These are phyloP conservation scores for Arachnopeziza araneosa DNA, from an alignment of 2,329 filamentous ascomycete genomes.

Conservation along the genomic window DNA sequence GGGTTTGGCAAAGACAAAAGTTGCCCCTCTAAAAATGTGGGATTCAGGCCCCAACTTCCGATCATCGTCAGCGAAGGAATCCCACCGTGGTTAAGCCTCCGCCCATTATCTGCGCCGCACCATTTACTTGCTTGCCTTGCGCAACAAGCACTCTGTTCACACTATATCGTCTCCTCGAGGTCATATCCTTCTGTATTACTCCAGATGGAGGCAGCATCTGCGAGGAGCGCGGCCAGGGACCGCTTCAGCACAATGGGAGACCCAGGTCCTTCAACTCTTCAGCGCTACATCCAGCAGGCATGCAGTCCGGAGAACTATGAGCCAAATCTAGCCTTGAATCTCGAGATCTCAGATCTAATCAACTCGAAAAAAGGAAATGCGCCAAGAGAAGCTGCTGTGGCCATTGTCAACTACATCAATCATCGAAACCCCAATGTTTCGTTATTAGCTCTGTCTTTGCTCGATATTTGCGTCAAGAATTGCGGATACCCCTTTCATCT, in stretches of 20 bases:
- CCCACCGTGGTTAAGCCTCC: not conserved
- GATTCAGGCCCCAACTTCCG: not conserved
- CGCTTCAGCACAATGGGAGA: conserved; percentile 81
- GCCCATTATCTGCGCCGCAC: conserved; percentile 17
- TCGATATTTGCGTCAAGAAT: conserved; percentile 99
- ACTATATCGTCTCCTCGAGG: conserved; percentile 9
- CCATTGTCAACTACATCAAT: conserved; percentile 93
- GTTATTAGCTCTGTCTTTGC: conserved; percentile 80
- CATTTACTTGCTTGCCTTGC: conserved; percentile 13
- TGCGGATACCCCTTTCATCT: conserved; percentile 98
- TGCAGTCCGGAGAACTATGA: conserved; percentile 98
- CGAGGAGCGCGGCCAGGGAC: conserved; percentile 90
- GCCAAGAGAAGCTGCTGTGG: conserved; percentile 88
- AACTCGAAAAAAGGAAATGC: conserved; percentile 96
- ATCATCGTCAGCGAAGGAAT: not conserved
- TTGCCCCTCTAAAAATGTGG: not conserved
- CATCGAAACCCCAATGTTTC: conserved; percentile 95
- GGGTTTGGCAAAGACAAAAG: not conserved
- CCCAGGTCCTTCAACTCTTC: conserved; percentile 76
- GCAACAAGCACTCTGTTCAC: conserved; percentile 6
- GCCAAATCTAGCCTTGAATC: conserved; percentile 90
- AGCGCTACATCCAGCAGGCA: conserved; percentile 92
- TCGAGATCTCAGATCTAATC: conserved; percentile 94
- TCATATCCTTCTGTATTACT: conserved; percentile 18
- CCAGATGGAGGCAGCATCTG: conserved; percentile 87